Conservation (phyloP, 352 stramenopile genomes). For the Phytophthora constricta region DNA sequence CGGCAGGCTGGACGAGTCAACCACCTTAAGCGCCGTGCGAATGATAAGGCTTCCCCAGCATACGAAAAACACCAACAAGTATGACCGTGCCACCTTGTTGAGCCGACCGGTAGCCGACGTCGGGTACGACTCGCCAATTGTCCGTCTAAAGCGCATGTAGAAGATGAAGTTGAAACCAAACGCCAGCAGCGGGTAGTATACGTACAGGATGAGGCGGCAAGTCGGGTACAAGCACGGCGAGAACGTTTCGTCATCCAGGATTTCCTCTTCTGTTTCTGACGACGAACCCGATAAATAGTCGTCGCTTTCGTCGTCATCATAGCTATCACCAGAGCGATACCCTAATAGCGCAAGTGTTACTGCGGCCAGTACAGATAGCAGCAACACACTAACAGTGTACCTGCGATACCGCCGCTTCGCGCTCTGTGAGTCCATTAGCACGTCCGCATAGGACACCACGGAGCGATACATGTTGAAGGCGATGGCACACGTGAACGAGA, state of each 20-base stretch:
- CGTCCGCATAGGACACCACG: constrained; percentile 78
- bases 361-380: constrained; percentile 62
- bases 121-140: constrained; percentile 74
- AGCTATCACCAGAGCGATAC: constrained; percentile 40
- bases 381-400: constrained; percentile 75
- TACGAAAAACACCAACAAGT: constrained; percentile 73
- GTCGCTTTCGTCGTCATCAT: constrained; percentile 30
- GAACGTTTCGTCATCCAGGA: constrained; percentile 48
- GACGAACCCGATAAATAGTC: constrained; percentile 19
- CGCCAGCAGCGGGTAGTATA: constrained; percentile 76
- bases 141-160: constrained; percentile 79
- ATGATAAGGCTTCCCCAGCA: constrained; percentile 80
- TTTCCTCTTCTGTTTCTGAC: constrained; percentile 36
- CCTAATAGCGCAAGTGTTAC: constrained; percentile 70
- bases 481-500: constrained; percentile 81
- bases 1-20: constrained; percentile 35
- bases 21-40: constrained; percentile 55
- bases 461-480: constrained; percentile 85
- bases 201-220: constrained; percentile 75
- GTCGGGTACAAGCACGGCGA: constrained; percentile 72
- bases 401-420: constrained; percentile 59
- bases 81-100: constrained; percentile 75
- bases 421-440: constrained; percentile 72
- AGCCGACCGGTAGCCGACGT: constrained; percentile 69
- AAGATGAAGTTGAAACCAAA: constrained; percentile 84